A percentile compares a stretch with the other conserved stretches of the same genome.
Evolutionary conservation across 768 basidiomycete genomes (phyloP).

Genomic region (Peribolospora kevripleyi): DNA sequence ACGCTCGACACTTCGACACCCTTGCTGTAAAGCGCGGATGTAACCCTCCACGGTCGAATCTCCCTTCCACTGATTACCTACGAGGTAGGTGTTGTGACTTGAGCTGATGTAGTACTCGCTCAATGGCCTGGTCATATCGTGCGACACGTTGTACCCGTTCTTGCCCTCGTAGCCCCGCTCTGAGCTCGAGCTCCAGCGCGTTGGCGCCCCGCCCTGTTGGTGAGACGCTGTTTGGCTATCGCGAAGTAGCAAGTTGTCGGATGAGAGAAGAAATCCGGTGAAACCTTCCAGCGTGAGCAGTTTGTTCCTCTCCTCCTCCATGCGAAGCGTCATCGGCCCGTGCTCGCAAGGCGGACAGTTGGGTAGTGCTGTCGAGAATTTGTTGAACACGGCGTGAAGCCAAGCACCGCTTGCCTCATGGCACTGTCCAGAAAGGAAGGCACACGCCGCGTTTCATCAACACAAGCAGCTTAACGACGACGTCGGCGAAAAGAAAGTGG

Average conservation of each 20-base stretch:
- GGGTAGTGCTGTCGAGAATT: slow-evolving; percentile 11
- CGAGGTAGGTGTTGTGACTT: slow-evolving; percentile 79
- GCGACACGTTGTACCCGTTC: slow-evolving; percentile 24
- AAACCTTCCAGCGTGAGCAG: slow-evolving; percentile 38
- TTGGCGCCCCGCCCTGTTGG: slow-evolving; percentile 21
- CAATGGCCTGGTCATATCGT: slow-evolving; percentile 73
- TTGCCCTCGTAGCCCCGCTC: no score
- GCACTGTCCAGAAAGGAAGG: background rate
- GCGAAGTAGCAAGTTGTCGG: slow-evolving; percentile 41
- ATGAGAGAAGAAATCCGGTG: slow-evolving; percentile 51
- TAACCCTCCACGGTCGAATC: slow-evolving; percentile 79
- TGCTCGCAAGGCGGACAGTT: background rate
- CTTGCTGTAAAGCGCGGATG: slow-evolving; percentile 64
- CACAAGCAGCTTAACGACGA: background rate
- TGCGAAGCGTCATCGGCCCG: background rate
- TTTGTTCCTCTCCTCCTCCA: background rate
- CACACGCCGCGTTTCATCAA: no score
- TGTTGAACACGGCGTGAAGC: slow-evolving; percentile 3
- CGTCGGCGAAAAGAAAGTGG: slow-evolving; percentile 15
- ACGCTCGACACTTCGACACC: slow-evolving; percentile 88
- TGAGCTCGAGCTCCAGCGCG: no score
- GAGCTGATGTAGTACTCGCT: slow-evolving; percentile 71
- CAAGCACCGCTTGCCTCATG: background rate
- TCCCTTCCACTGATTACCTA: slow-evolving; percentile 50
- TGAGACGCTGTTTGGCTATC: slow-evolving; percentile 14